phyloP scores from a whole-genome alignment of 805 yeast species.

The Zygoascus bituminiphila region DNA sequence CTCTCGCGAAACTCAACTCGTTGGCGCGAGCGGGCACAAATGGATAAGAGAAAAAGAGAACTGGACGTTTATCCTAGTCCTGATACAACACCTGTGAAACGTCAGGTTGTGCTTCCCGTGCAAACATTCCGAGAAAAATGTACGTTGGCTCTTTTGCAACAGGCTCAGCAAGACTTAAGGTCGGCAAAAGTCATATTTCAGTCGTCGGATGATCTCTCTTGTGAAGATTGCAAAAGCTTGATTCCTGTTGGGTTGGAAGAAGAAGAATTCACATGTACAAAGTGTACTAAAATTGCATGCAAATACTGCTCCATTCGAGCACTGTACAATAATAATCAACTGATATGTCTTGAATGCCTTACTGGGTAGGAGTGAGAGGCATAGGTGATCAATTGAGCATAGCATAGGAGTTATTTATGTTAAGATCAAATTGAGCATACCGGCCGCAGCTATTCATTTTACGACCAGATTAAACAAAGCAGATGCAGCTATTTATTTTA shows the following conservation, averaged over 20 bases:
- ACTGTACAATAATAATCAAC: constrained; percentile 8
- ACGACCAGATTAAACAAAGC: too few species aligned
- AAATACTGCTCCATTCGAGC: constrained; percentile 16
- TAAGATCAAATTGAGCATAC: too few species aligned
- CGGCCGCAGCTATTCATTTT: too few species aligned
- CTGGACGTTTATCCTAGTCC: background rate
- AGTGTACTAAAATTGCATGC: constrained; percentile 15
- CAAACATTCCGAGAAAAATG: background rate
- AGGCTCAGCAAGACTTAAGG: background rate
- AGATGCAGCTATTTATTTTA: too few species aligned
- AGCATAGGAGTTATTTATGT: too few species aligned
- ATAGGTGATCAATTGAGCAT: too few species aligned
- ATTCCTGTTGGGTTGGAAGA: constrained; percentile 6
- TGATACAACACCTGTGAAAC: background rate
- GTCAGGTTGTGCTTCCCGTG: background rate
- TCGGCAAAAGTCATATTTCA: too few species aligned
- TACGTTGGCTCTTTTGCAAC: background rate
- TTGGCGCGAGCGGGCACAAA: too few species aligned
- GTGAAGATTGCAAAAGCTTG: constrained; percentile 14
- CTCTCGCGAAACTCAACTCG: background rate
- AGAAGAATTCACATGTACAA: constrained; percentile 9
- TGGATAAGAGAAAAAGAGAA: background rate
- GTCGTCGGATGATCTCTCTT: constrained; percentile 3
- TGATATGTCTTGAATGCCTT: constrained; percentile 16
- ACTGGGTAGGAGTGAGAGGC: background rate